A percentile compares a stretch with the other conserved stretches of the same genome.
These are phyloP conservation scores for Hyphopichia fennica DNA, from an alignment of 1,139 yeast genomes.

Conservation along the genomic window DNA sequence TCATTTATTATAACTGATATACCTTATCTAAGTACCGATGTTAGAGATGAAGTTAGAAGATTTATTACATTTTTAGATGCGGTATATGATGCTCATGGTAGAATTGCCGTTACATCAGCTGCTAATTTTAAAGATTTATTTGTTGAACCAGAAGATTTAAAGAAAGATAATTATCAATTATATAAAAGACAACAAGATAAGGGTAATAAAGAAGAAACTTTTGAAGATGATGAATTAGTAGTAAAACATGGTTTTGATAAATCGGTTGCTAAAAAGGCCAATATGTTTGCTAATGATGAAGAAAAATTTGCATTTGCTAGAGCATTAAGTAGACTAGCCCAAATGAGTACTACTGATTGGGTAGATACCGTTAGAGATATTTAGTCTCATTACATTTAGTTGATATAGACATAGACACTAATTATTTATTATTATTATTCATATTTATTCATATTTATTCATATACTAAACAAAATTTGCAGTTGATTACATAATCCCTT, in stretches of 20 bases:
- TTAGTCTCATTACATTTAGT: too few species aligned
- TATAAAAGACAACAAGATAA: constrained; percentile 32
- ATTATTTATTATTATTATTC: too few species aligned
- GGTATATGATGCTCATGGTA: constrained; percentile 85
- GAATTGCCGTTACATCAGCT: constrained; percentile 85
- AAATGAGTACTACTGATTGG: constrained; percentile 96
- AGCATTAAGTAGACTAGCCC: constrained; percentile 85
- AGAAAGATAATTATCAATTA: constrained; percentile 54
- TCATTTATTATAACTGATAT: constrained; percentile 87
- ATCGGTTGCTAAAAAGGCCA: constrained; percentile 71
- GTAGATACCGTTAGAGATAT: constrained; percentile 41
- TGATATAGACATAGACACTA: too few species aligned
- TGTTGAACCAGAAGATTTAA: constrained; percentile 75
- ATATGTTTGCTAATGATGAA: constrained; percentile 85
- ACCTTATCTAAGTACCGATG: constrained; percentile 76
- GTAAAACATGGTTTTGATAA: constrained; percentile 73
- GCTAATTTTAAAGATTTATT: constrained; percentile 82
- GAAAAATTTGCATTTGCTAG: constrained; percentile 96
- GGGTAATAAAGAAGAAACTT: constrained; percentile 42
- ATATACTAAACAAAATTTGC: too few species aligned
- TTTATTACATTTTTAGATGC: constrained; percentile 95
- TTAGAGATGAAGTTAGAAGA: constrained; percentile 81
- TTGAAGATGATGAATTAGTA: constrained; percentile 62
- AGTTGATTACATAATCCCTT: too few species aligned
- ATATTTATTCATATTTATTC: too few species aligned